These are phyloP conservation scores for Ustilago tritici DNA, from an alignment of 1,284 basidiomycete species.

Conservation along the genomic window DNA sequence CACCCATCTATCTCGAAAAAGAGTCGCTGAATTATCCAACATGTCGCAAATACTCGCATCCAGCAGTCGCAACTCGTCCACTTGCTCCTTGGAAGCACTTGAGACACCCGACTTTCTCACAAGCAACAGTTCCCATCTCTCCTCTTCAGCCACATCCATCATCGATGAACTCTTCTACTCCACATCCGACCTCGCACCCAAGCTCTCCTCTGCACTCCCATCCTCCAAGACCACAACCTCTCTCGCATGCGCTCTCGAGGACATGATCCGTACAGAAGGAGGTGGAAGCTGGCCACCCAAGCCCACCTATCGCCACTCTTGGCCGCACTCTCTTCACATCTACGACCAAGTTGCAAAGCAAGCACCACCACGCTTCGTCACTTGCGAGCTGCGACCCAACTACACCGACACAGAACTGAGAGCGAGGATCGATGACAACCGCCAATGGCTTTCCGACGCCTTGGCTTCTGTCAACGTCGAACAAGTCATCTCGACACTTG, in stretches of 20 bases:
- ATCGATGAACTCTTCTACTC: slow-evolving; percentile 28
- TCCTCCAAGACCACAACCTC: neutral
- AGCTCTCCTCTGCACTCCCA: slow-evolving; percentile 34
- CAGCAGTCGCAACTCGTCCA: slow-evolving; percentile 43
- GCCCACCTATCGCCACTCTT: slow-evolving; percentile 42
- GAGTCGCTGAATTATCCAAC: neutral
- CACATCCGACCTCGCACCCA: slow-evolving; percentile 33
- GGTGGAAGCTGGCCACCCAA: slow-evolving; percentile 49
- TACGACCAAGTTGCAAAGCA: slow-evolving; percentile 39
- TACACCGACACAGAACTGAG: slow-evolving; percentile 39
- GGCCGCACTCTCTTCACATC: slow-evolving; percentile 41
- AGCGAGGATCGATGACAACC: slow-evolving; percentile 42
- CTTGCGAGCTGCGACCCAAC: slow-evolving; percentile 34
- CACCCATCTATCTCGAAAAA: neutral
- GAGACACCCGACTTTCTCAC: slow-evolving; percentile 36
- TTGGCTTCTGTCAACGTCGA: slow-evolving; percentile 23
- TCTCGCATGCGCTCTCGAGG: slow-evolving; percentile 29
- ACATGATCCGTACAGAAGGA: slow-evolving; percentile 44
- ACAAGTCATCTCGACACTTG: slow-evolving; percentile 24
- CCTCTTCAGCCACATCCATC: slow-evolving; percentile 47
- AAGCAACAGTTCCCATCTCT: slow-evolving; percentile 30
- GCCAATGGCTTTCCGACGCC: slow-evolving; percentile 33
- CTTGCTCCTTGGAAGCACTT: slow-evolving; percentile 35
- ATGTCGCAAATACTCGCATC: slow-evolving; percentile 30
- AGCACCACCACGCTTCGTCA: slow-evolving; percentile 48